These are phyloP conservation scores for Pseudogymnoascus sp. DNA, from an alignment of 2,329 filamentous ascomycete genomes.

Conservation along the genomic window DNA sequence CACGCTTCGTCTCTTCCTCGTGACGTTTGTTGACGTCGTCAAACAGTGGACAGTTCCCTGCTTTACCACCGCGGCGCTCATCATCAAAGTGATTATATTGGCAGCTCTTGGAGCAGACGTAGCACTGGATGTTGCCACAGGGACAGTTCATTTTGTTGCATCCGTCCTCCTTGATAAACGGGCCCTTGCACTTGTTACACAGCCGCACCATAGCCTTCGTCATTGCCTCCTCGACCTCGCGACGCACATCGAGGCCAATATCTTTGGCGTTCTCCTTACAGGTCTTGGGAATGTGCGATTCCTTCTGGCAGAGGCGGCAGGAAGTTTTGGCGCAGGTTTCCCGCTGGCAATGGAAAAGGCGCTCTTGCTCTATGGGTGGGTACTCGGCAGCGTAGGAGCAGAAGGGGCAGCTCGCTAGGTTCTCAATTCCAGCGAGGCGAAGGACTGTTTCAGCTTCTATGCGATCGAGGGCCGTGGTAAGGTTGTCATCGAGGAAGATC, in stretches of 20 bases:
- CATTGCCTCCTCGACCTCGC: conserved; percentile 75
- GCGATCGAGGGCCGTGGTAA: conserved; percentile 55
- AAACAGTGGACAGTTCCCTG: conserved; percentile 57
- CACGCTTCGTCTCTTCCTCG: conserved; percentile 52
- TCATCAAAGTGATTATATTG: conserved; percentile 66
- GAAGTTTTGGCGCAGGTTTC: conserved; percentile 54
- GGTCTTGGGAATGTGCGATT: conserved; percentile 63
- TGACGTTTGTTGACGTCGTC: conserved; percentile 54
- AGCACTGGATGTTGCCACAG: conserved; percentile 51
- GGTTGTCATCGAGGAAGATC: conserved; percentile 49
- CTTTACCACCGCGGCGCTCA: conserved; percentile 35
- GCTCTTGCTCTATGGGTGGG: conserved; percentile 56
- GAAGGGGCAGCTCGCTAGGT: conserved; percentile 69
- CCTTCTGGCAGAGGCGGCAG: conserved; percentile 59
- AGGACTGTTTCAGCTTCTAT: conserved; percentile 65
- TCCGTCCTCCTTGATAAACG: conserved; percentile 69
- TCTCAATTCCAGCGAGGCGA: conserved; percentile 60
- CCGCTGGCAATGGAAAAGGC: conserved; percentile 65
- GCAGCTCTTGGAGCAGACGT: conserved; percentile 61
- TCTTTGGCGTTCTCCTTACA: conserved; percentile 61
- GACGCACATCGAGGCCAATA: conserved; percentile 51
- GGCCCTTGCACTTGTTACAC: conserved; percentile 57
- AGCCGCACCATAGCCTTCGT: conserved; percentile 66
- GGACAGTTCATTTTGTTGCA: conserved; percentile 79
- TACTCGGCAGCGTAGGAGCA: conserved; percentile 74